phyloP scores from a whole-genome alignment of 164 flowering plant species.

The Houttuynia cordata region DNA sequence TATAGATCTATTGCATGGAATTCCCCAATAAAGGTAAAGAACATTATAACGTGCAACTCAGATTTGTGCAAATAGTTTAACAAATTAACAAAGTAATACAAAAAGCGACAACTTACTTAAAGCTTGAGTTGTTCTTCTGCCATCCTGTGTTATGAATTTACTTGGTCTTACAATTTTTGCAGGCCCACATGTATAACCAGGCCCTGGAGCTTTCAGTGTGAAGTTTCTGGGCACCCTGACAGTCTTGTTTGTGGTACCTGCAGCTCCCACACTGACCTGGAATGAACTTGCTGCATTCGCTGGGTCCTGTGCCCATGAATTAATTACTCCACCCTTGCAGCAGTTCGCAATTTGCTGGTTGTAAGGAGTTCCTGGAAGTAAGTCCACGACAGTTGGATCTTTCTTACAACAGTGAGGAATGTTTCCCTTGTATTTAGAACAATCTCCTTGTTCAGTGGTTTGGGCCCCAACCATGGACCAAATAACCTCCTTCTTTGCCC shows the following conservation, averaged over 20 bases:
- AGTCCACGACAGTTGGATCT: slow-evolving; percentile 41
- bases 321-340: too few relatives aligned
- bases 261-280: slow-evolving; percentile 62
- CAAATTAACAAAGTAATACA: too few relatives aligned
- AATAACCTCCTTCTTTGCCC: slow-evolving; percentile 56
- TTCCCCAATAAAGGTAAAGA: too few relatives aligned
- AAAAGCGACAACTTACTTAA: slow-evolving; percentile 29
- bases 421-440: slow-evolving; percentile 50
- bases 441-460: slow-evolving; percentile 34
- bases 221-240: slow-evolving; percentile 53
- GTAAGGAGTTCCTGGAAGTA: slow-evolving; percentile 56
- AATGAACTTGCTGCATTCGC: slow-evolving; percentile 37
- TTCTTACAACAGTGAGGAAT: slow-evolving; percentile 9
- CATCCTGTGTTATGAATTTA: slow-evolving; percentile 29
- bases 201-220: slow-evolving; percentile 55
- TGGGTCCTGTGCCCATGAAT: slow-evolving; percentile 36
- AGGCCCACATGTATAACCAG: slow-evolving; percentile 58
- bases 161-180: slow-evolving; percentile 39
- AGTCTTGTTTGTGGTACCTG: slow-evolving; percentile 65
- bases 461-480: too few relatives aligned
- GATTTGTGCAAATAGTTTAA: too few relatives aligned
- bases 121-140: slow-evolving; percentile 51
- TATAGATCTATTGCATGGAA: too few relatives aligned
- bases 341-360: slow-evolving; percentile 8
- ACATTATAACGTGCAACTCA: too few relatives aligned